Conservation (phyloP, 2,329 filamentous ascomycete species). For the Parasarocladium wereldwijsianum region DNA sequence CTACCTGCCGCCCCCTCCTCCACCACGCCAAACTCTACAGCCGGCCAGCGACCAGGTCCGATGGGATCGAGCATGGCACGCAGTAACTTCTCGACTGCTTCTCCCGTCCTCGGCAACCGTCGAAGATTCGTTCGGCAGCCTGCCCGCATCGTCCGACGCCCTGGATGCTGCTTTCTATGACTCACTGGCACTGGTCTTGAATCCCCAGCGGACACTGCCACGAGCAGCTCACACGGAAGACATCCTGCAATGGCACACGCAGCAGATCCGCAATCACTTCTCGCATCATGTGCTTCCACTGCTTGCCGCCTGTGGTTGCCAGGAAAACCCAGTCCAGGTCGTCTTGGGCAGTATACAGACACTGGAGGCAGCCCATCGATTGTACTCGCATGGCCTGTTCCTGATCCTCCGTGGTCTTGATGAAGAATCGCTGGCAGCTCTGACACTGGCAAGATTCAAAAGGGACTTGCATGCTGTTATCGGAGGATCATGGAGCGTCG, state of each 20-base stretch:
- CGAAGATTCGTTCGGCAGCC: constrained; percentile 37
- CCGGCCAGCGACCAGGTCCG: constrained; percentile 32
- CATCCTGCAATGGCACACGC: constrained; percentile 43
- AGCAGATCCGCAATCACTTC: constrained; percentile 47
- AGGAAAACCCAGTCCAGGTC: constrained; percentile 28
- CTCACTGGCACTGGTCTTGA: constrained; percentile 37
- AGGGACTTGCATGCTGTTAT: constrained; percentile 51
- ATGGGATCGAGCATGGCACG: constrained; percentile 49
- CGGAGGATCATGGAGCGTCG: constrained; percentile 43
- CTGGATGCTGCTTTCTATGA: constrained; percentile 31
- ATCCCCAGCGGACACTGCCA: constrained; percentile 30
- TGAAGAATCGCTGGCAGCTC: constrained; percentile 18
- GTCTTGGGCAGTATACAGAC: constrained; percentile 38
- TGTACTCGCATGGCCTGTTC: constrained; percentile 40
- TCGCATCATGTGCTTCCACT: constrained; percentile 42
- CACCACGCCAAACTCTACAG: constrained; percentile 3
- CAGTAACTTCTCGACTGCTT: constrained; percentile 41
- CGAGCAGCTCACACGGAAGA: constrained; percentile 38
- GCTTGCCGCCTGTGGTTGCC: constrained; percentile 30
- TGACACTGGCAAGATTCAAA: constrained; percentile 34
- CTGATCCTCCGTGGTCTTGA: constrained; percentile 34
- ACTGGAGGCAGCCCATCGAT: constrained; percentile 42
- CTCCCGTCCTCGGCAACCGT: constrained; percentile 39
- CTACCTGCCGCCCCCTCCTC: constrained; percentile 7
- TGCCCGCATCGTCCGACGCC: constrained; percentile 26